phyloP scores from a whole-genome alignment of 441 rosid genomes.

The Manihot esculenta region DNA sequence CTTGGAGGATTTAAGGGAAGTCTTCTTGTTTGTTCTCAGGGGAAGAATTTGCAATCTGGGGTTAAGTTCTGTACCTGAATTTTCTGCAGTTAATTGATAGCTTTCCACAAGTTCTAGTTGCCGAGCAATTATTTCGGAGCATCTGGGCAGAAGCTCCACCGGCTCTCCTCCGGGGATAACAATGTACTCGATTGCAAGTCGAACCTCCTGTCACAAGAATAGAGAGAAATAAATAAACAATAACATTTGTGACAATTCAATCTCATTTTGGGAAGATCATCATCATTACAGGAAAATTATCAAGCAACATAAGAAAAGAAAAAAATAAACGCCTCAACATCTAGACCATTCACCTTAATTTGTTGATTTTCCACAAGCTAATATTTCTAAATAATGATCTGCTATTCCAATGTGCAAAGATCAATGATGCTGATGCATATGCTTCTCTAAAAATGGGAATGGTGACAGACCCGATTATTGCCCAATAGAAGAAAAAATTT shows the following conservation, averaged over 20 bases:
- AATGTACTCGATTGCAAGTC: constrained; percentile 89
- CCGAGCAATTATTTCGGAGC: constrained; percentile 76
- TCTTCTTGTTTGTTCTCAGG: constrained; percentile 48
- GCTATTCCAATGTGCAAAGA: not conserved
- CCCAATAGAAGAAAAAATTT: not conserved
- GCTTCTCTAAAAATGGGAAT: not conserved
- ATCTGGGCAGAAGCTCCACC: constrained; percentile 91
- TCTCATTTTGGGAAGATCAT: not conserved
- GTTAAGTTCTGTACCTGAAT: constrained; percentile 70
- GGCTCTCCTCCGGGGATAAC: constrained; percentile 97
- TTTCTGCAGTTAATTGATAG: constrained; percentile 82
- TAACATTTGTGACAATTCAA: not conserved
- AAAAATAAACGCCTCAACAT: not conserved
- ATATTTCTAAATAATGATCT: not conserved
- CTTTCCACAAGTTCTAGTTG: constrained; percentile 89
- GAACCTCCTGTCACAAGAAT: constrained; percentile 63
- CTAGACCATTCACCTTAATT: not conserved
- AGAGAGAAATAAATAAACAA: constrained; percentile 8
- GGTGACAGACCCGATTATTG: not conserved
- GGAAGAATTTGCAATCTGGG: constrained; percentile 96
- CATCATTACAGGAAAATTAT: not conserved
- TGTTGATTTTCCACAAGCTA: not conserved
- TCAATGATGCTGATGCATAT: not conserved
- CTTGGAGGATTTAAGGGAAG: constrained; percentile 33
- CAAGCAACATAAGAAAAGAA: not conserved